A percentile compares a stretch with the other conserved stretches of the same genome.
phyloP scores from a whole-genome alignment of 257 asterid genomes.

The Parsonsia alboflavescens region DNA sequence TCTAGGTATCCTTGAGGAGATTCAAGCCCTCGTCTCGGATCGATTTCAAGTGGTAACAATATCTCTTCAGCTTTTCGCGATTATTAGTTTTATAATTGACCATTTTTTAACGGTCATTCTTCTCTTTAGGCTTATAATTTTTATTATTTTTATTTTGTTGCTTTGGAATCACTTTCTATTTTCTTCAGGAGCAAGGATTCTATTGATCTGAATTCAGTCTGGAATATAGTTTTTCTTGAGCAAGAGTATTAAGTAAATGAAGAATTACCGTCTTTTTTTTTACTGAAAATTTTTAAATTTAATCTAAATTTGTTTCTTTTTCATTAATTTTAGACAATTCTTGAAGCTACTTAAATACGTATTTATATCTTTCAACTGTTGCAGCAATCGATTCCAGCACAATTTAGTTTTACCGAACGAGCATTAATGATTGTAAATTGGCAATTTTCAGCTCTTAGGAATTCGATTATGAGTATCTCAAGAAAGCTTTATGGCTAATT shows the following conservation, averaged over 20 bases:
- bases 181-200: not conserved
- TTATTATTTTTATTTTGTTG: not conserved
- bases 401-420: not conserved
- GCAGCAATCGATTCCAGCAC: not conserved
- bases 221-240: not conserved
- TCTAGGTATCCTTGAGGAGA: conserved; percentile 64
- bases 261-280: not conserved
- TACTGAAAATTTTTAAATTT: not conserved
- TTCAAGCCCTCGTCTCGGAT: conserved; percentile 77
- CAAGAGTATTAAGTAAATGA: not conserved
- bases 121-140: not conserved
- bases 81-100: not conserved
- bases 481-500: not conserved
- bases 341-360: not conserved
- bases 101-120: not conserved
- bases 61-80: not conserved
- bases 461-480: not conserved
- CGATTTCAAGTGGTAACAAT: conserved; percentile 83
- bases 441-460: not conserved
- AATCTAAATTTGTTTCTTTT: not conserved
- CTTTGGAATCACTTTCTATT: not conserved
- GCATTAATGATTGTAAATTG: not conserved
- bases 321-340: not conserved
- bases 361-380: not conserved
- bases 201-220: not conserved